Conservation (phyloP, 208 protist genomes). For the Angomonas ambiguus region DNA sequence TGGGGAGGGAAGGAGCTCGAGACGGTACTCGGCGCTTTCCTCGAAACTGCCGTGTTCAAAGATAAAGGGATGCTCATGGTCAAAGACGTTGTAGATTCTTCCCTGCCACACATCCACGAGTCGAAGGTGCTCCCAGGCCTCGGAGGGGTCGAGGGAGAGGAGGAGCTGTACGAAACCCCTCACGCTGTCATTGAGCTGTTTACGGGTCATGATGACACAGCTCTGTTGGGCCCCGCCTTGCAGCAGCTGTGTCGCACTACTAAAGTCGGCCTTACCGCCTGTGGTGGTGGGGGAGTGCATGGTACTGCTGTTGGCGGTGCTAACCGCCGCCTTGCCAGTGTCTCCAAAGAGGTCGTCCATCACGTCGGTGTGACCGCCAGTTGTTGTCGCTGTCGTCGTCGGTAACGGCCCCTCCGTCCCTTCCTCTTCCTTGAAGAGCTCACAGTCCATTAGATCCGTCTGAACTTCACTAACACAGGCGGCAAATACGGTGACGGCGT, state of each 20-base stretch:
- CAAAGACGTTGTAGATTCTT: slow-evolving; percentile 81
- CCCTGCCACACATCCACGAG: slow-evolving; percentile 84
- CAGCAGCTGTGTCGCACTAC: too few relatives aligned
- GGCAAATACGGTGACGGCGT: slow-evolving; percentile 53
- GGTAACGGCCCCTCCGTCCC: too few relatives aligned
- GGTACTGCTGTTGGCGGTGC: neutral
- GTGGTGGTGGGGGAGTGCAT: neutral
- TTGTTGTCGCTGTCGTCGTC: slow-evolving; percentile 1
- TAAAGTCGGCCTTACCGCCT: neutral
- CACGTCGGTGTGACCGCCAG: neutral
- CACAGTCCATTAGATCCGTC: slow-evolving; percentile 22
- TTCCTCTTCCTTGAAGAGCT: neutral
- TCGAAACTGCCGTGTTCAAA: slow-evolving; percentile 81
- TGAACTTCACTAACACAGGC: slow-evolving; percentile 64
- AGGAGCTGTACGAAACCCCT: slow-evolving; percentile 30
- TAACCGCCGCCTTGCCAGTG: too few relatives aligned
- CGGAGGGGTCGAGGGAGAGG: slow-evolving; percentile 30
- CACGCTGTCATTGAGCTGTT: neutral
- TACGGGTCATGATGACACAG: neutral
- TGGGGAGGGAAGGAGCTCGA: slow-evolving; percentile 64
- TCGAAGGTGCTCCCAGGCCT: slow-evolving; percentile 62
- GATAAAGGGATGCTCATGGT: slow-evolving; percentile 51
- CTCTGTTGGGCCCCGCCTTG: too few relatives aligned
- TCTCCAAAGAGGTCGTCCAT: slow-evolving; percentile 1
- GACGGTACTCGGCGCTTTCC: slow-evolving; percentile 84